These are phyloP conservation scores for Gossypium davidsonii DNA, from an alignment of 441 rosid species.

Conservation along the genomic window DNA sequence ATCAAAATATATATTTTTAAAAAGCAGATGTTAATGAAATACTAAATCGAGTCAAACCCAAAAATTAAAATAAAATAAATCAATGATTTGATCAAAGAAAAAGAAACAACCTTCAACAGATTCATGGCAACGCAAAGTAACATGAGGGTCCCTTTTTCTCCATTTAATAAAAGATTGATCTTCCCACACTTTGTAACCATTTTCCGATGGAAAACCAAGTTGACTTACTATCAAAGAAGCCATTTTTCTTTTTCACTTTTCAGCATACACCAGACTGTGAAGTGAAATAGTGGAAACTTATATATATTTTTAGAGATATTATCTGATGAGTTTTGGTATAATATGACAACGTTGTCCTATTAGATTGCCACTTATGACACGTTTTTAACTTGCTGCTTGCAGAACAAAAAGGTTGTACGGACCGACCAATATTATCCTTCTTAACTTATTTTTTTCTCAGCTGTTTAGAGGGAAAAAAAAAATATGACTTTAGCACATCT, in stretches of 20 bases:
- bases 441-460: too few species aligned
- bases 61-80: neutral
- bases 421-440: neutral
- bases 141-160: slow-evolving; percentile 91
- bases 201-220: slow-evolving; percentile 48
- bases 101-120: slow-evolving; percentile 58
- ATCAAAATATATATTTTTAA: neutral
- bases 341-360: neutral
- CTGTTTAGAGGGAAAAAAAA: too few species aligned
- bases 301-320: neutral
- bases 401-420: neutral
- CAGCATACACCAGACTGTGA: neutral
- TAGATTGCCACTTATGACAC: neutral
- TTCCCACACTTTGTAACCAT: slow-evolving; percentile 67
- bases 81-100: neutral
- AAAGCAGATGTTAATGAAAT: neutral
- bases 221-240: slow-evolving; percentile 43
- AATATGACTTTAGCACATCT: too few species aligned
- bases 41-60: slow-evolving; percentile 6
- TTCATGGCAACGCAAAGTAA: slow-evolving; percentile 80
- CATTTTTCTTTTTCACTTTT: slow-evolving; percentile 25
- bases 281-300: neutral
- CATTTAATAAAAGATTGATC: slow-evolving; percentile 80
- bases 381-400: neutral
- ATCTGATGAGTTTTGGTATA: neutral